phyloP scores from a whole-genome alignment of 202 grass and related monocot genomes.

The Elaeis oleifera region DNA sequence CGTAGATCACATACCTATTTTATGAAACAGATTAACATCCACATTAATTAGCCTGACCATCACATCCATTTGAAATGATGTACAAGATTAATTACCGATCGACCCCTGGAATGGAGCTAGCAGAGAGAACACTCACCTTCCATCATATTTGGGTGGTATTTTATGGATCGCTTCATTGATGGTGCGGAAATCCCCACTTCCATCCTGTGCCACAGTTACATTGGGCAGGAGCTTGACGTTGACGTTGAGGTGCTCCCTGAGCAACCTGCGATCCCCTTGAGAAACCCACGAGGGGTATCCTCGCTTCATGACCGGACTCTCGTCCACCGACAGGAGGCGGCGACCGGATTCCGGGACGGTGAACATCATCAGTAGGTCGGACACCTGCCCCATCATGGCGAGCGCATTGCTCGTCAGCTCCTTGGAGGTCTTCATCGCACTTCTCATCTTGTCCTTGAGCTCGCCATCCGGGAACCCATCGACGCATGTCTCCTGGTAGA shows the following conservation, averaged over 20 bases:
- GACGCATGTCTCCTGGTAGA: slow-evolving; percentile 8
- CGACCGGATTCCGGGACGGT: background rate
- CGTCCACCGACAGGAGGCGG: background rate
- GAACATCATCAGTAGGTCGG: background rate
- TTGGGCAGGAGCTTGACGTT: background rate
- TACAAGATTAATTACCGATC: too few relatives aligned
- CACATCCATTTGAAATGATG: too few relatives aligned
- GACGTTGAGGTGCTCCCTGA: background rate
- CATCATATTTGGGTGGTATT: background rate
- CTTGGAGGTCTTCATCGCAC: background rate
- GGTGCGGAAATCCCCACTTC: slow-evolving; percentile 6
- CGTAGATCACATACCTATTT: too few relatives aligned
- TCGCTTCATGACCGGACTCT: too few relatives aligned
- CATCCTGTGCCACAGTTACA: slow-evolving; percentile 5
- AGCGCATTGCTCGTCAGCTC: slow-evolving; percentile 13
- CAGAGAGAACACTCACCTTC: background rate
- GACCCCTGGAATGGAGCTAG: too few relatives aligned
- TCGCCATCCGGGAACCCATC: background rate
- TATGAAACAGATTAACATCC: too few relatives aligned
- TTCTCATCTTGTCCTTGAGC: background rate
- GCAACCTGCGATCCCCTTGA: background rate
- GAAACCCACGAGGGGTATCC: background rate
- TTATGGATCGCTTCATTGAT: background rate
- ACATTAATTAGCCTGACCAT: too few relatives aligned
- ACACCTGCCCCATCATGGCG: background rate